phyloP scores from a whole-genome alignment of 2,329 filamentous ascomycete species.

The Orbilia brochopaga region DNA sequence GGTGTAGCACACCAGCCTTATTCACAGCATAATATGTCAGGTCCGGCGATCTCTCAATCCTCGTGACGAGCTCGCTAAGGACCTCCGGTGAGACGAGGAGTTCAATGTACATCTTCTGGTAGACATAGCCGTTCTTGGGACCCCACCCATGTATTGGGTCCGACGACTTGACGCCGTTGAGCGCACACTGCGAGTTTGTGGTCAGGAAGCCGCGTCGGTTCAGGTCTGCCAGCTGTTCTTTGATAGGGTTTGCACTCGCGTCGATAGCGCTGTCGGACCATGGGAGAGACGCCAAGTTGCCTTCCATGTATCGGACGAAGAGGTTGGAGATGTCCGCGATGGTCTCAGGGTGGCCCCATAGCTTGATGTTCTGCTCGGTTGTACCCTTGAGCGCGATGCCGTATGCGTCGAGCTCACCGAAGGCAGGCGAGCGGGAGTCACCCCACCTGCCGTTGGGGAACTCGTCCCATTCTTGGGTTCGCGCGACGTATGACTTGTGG shows the following conservation, averaged over 20 bases:
- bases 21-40: constrained; percentile 95
- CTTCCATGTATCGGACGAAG: constrained; percentile 83
- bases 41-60: constrained; percentile 78
- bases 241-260: constrained; percentile 79
- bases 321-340: constrained; percentile 80
- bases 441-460: constrained; percentile 99
- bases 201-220: constrained; percentile 88
- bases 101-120: constrained; percentile 97
- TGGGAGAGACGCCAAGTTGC: constrained; percentile 79
- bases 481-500: constrained; percentile 91
- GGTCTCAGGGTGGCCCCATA: constrained; percentile 85
- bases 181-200: constrained; percentile 95
- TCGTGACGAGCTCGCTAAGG: constrained; percentile 75
- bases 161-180: constrained; percentile 86
- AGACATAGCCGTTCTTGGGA: constrained; percentile 91
- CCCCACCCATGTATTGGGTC: constrained; percentile 93
- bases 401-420: constrained; percentile 92
- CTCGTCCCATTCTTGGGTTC: constrained; percentile 98
- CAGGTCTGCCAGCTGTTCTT: constrained; percentile 75
- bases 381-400: constrained; percentile 91
- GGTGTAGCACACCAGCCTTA: constrained; percentile 78
- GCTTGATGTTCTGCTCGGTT: constrained; percentile 92
- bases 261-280: constrained; percentile 94
- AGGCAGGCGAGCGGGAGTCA: constrained; percentile 92
- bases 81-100: constrained; percentile 82